A percentile compares a stretch with the other conserved stretches of the same genome.
These are phyloP conservation scores for Tagetes erecta DNA, from an alignment of 129 eudicot genomes.

Conservation along the genomic window DNA sequence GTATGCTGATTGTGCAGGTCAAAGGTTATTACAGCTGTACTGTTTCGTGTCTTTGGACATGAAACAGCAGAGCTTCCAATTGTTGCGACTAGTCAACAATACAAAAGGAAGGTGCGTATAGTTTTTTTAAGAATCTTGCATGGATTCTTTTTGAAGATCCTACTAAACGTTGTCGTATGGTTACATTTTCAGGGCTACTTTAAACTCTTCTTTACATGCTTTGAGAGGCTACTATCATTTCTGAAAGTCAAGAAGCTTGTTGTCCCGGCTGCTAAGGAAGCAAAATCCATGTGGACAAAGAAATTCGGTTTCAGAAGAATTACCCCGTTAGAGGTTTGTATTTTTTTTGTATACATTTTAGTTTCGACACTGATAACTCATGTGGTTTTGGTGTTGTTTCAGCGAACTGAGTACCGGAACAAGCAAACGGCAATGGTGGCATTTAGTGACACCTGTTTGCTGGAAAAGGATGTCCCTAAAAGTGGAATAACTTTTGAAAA, in stretches of 20 bases:
- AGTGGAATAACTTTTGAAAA: not conserved
- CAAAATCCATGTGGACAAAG: constrained; percentile 61
- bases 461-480: not conserved
- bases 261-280: constrained; percentile 75
- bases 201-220: constrained; percentile 60
- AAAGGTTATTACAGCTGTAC: constrained; percentile 72
- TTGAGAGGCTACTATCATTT: constrained; percentile 66
- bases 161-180: not conserved
- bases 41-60: constrained; percentile 68
- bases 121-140: not conserved
- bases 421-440: constrained; percentile 4
- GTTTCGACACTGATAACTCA: not conserved
- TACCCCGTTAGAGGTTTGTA: constrained; percentile 40
- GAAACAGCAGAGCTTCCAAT: constrained; percentile 79
- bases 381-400: not conserved
- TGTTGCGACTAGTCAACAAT: constrained; percentile 66
- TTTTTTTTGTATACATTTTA: not conserved
- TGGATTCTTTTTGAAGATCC: not conserved
- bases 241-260: constrained; percentile 57
- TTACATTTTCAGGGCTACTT: constrained; percentile 66
- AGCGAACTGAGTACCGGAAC: not conserved
- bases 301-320: constrained; percentile 63
- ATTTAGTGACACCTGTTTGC: not conserved
- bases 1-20: constrained; percentile 53
- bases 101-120: constrained; percentile 59